Base-by-base conservation (phyloP, 1,284 basidiomycete species). In the Pseudomicrostroma phylloplanum region DNA sequence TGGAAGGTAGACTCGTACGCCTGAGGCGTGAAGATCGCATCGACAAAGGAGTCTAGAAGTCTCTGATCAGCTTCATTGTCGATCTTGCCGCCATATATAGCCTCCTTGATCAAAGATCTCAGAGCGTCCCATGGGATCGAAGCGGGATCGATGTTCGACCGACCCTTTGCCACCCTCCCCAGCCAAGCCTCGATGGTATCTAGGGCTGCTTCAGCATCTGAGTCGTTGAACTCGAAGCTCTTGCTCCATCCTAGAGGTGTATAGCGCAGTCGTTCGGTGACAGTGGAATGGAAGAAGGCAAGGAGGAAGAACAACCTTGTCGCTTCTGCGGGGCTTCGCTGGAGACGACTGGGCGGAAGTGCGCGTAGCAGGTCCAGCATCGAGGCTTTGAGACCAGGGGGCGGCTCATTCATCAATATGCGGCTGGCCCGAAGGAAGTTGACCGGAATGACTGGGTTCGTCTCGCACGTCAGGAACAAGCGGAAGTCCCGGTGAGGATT, bases 341-440 rank as follows among this genome's bases (percentile, higher is more conserved):
- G 71, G 41, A 76, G 58, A 0, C 74, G 66, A 7, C 57, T 54
- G 0, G 69, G 67, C 15, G 69, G 59, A 23, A 77, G 65, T 43
- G 67, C 63, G 19, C 70, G 70, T 41, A 78, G 67, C 36, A 65
- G 67, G 57, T 74, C 73, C 36, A 78, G 63, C 66, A 79, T 74
- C 58, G 67, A 70, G 17, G 77, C 74, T 55, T 76, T 76, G 54
- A 78, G 67, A 6, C 77, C 77, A 30, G 76, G 73, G 9, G 77
- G 74, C 12, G 76, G 74, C 64, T 79, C 77, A 63, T 79, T 76
- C 73, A 78, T 73, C 39, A 79, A 56, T 30, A 78, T 74, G 41
- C 72, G 69, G 26, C 72, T 71, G 7, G 72, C 74, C 7, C 75
- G 68, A 61, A 79, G 56, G 30, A 78, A 73, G 64, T 72, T 73